phyloP scores from a whole-genome alignment of 2,329 filamentous ascomycete species.

The Didymella keratinophila region DNA sequence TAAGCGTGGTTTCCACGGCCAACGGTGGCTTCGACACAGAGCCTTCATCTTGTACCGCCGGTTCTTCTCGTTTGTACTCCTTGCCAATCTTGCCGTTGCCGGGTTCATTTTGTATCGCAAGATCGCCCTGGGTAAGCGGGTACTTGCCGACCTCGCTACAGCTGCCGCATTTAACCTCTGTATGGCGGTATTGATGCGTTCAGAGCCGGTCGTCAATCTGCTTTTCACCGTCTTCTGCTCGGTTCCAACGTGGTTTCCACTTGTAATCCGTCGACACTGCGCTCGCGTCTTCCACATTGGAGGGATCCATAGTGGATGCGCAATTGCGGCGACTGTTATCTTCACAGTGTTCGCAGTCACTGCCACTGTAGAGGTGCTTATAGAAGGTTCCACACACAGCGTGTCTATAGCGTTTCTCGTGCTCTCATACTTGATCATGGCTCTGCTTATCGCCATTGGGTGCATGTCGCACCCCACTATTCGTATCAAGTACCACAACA shows the following conservation, averaged over 20 bases:
- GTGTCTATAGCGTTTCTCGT: conserved; percentile 30
- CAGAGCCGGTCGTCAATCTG: conserved; percentile 49
- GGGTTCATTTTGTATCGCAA: conserved; percentile 37
- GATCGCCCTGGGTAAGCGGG: conserved; percentile 29
- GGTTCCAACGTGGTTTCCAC: conserved; percentile 41
- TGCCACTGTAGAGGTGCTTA: conserved; percentile 38
- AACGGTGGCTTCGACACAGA: conserved; percentile 45
- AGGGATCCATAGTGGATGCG: conserved; percentile 49
- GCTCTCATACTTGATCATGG: conserved; percentile 43
- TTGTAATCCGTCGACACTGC: conserved; percentile 43
- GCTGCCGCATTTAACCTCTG: conserved; percentile 51
- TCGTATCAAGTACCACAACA: conserved; percentile 44
- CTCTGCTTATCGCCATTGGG: conserved; percentile 42
- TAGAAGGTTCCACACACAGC: conserved; percentile 21
- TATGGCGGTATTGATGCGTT: conserved; percentile 45
- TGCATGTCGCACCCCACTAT: conserved; percentile 42
- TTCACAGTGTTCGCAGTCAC: conserved; percentile 55
- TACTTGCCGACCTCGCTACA: conserved; percentile 44
- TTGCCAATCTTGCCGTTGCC: conserved; percentile 41
- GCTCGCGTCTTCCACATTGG: conserved; percentile 50
- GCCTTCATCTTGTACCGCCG: conserved; percentile 44
- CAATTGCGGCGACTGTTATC: conserved; percentile 51
- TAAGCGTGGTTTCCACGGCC: conserved; percentile 38
- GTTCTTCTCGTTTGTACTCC: conserved; percentile 41
- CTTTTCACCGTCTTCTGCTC: conserved; percentile 49